Percentiles rank a stretch among this genome's conserved stretches.
These are phyloP conservation scores for Pisolithus thermaeus DNA, from an alignment of 1,284 basidiomycete species.

Conservation along the genomic window DNA sequence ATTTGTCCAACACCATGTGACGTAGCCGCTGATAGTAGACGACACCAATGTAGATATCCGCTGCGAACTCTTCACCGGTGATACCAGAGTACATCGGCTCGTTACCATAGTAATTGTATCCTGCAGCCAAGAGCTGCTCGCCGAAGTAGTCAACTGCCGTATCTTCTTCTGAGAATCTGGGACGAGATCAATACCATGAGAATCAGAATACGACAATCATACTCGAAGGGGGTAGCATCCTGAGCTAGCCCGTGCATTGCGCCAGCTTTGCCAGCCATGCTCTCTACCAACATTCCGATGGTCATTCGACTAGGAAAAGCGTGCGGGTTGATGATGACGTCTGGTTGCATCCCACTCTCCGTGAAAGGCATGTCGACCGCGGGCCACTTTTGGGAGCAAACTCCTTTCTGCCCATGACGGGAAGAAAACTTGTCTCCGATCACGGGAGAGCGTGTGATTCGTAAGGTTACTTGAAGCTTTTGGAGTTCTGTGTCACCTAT, in stretches of 20 bases:
- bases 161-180: constrained; percentile 91
- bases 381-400: constrained; percentile 99
- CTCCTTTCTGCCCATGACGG: constrained; percentile 98
- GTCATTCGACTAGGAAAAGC: constrained; percentile 99
- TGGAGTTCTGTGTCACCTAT: constrained; percentile 84
- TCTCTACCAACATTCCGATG: constrained; percentile 99
- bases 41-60: constrained; percentile 97
- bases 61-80: constrained; percentile 96
- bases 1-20: constrained; percentile 99
- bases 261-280: constrained; percentile 97
- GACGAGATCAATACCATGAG: constrained; percentile 10
- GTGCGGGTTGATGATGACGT: constrained; percentile 99
- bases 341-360: constrained; percentile 98
- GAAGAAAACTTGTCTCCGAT: constrained; percentile 99
- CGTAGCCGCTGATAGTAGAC: constrained; percentile 98
- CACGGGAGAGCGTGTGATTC: constrained; percentile 92
- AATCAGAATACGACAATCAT: constrained; percentile 22
- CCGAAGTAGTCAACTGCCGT: constrained; percentile 97
- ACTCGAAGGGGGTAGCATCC: constrained; percentile 98
- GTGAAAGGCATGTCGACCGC: constrained; percentile 98
- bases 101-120: constrained; percentile 99
- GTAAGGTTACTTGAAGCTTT: constrained; percentile 91
- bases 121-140: constrained; percentile 87
- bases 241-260: constrained; percentile 98
- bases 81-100: constrained; percentile 99